Base-by-base conservation (phyloP, 352 stramenopile genomes). In the Phytophthora pinifolia region DNA sequence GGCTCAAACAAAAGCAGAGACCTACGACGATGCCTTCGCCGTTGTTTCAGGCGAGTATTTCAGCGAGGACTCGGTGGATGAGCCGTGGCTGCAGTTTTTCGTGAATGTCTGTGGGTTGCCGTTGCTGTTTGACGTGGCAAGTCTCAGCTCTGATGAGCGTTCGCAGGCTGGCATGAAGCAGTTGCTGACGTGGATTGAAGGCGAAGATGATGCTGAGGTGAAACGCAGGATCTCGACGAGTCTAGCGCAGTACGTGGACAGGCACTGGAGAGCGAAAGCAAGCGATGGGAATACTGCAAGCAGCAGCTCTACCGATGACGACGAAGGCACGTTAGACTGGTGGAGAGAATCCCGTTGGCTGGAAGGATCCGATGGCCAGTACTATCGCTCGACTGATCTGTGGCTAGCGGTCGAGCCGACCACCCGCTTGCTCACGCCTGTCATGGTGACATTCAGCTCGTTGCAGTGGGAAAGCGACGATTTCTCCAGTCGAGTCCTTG, bases 101-200 rank as follows among this genome's bases (percentile, higher is more conserved):
- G 51, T 82, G 10, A 62, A 79, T 27, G 60, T 64, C 2, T 84
- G 80, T 32, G 48, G 55, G 1, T 17, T 89, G 0, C 59, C 78
- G 6, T 17, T 72, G 15, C 25, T 87, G 9, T 58, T 87, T 29
- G 71, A 75, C 32, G 54, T 56, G 18, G 27, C 12, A 15, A 57
- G 30, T 17, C 22, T 64, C 14, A 50, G n/a, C 14, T 53, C n/a
- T 8, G 49, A 78, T 27, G 6, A 25, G 4, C 54, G 47, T 20
- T 61, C 60, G 4, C 45, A 56, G n/a, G 27, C 55, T 47, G 67
- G 53, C 6, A 49, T 83, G 15, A 37, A 62, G 7, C 39, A 72
- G 10, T 20, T 84, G 9, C 54, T 88, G 15, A 47, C 67, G 48
- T 88, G 75, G 82, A 66, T 89, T 27, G 56, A 74, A 31, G 27